Conservation (phyloP, 805 yeast species). For the Scheffersomyces spartinae region DNA sequence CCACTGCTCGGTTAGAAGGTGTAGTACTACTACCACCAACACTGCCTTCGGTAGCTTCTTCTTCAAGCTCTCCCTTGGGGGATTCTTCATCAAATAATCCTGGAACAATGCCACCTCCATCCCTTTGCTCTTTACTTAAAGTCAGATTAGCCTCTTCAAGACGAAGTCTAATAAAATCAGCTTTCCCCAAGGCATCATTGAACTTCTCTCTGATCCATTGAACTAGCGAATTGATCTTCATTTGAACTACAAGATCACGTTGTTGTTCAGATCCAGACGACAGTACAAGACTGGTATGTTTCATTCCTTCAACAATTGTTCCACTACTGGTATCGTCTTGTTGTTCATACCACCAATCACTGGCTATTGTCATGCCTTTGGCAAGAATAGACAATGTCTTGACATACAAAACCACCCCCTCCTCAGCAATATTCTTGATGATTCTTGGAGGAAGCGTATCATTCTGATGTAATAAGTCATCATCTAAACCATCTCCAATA, state of each 20-base stretch:
- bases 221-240: conserved; percentile 53
- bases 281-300: conserved; percentile 16
- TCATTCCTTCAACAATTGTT: conserved; percentile 3
- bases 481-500: conserved; percentile 22
- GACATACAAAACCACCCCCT: conserved; percentile 76
- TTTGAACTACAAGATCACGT: conserved; percentile 11
- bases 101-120: conserved; percentile 1
- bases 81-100: conserved; percentile 4
- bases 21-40: too few species aligned
- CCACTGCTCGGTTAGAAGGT: conserved; percentile 45
- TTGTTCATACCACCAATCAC: conserved; percentile 76
- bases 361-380: conserved; percentile 74
- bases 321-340: too few species aligned
- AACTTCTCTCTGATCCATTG: conserved; percentile 89
- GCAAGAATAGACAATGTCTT: conserved; percentile 76
- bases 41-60: conserved; percentile 3
- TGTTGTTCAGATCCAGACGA: conserved; percentile 4
- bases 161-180: conserved; percentile 61
- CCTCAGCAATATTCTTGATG: conserved; percentile 57
- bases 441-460: conserved; percentile 45
- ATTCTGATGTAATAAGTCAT: conserved; percentile 23
- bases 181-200: conserved; percentile 81
- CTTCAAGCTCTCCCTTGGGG: not conserved
- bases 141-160: conserved; percentile 38
- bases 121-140: conserved; percentile 10